A percentile compares a stretch with the other conserved stretches of the same genome.
Evolutionary conservation across 495 filamentous ascomycete genomes (phyloP).

Genomic region (Xylaria flabelliformis): DNA sequence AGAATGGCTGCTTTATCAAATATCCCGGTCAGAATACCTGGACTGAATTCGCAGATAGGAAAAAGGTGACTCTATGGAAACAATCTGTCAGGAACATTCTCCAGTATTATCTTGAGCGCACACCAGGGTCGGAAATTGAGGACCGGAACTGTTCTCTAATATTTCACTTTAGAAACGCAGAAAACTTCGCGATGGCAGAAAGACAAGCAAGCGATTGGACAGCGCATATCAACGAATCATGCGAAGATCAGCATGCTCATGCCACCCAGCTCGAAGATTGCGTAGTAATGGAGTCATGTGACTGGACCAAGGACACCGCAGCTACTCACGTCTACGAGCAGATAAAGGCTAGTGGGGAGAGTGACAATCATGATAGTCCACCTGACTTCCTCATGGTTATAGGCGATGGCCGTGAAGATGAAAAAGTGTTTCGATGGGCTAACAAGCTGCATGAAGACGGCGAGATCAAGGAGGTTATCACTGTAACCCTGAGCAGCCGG

Average conservation of each 20-base stretch:
- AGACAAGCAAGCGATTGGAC: conserved; percentile 86
- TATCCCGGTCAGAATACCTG: conserved; percentile 70
- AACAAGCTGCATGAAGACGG: conserved; percentile 67
- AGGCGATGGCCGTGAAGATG: conserved; percentile 89
- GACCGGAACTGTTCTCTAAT: conserved; percentile 84
- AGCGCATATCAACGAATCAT: conserved; percentile 92
- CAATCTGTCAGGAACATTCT: conserved; percentile 75
- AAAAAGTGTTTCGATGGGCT: conserved; percentile 92
- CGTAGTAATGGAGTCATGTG: conserved; percentile 78
- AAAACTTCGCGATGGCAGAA: conserved; percentile 72
- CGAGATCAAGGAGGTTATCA: conserved; percentile 71
- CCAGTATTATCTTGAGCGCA: conserved; percentile 85
- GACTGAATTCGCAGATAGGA: conserved; percentile 73
- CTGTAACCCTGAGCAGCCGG: conserved; percentile 80
- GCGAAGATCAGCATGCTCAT: conserved; percentile 78
- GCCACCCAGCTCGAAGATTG: conserved; percentile 80
- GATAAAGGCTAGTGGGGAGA: conserved; percentile 49
- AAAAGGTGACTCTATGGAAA: conserved; percentile 76
- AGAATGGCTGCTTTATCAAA: conserved; percentile 90
- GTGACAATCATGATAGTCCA: conserved; percentile 52
- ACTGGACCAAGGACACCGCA: conserved; percentile 85
- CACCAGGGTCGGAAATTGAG: conserved; percentile 85
- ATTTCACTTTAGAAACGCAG: conserved; percentile 84
- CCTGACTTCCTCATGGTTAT: conserved; percentile 84
- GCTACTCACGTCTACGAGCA: conserved; percentile 71